phyloP scores from a whole-genome alignment of 169 alveolate genomes.

The Cyclospora cayetanensis region DNA sequence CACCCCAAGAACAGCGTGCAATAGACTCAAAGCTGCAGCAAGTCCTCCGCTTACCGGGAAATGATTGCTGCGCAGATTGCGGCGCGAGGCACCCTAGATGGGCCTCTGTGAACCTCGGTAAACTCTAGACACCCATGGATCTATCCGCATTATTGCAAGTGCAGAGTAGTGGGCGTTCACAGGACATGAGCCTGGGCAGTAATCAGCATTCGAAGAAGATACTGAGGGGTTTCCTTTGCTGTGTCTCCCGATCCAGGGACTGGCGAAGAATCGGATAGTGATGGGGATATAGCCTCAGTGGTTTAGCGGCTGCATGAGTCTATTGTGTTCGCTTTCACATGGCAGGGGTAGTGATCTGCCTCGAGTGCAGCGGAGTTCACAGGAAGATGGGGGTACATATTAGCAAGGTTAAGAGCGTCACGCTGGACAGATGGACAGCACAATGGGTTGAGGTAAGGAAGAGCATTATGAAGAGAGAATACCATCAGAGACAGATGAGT shows the following conservation, averaged over 20 bases:
- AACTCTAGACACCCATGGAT: too few relatives aligned
- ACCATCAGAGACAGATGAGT: too few relatives aligned
- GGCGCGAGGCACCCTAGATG: slow-evolving; percentile 95
- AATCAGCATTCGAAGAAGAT: too few relatives aligned
- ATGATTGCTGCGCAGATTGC: slow-evolving; percentile 94
- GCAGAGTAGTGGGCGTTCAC: too few relatives aligned
- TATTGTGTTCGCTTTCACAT: not conserved
- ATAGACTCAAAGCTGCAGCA: not conserved
- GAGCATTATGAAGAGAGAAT: too few relatives aligned
- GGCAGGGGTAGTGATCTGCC: slow-evolving; percentile 91
- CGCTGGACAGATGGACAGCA: slow-evolving; percentile 90
- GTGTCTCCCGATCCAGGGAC: too few relatives aligned
- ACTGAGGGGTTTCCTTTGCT: too few relatives aligned
- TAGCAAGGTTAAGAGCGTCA: slow-evolving; percentile 93
- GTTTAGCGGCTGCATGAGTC: not conserved
- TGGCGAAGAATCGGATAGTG: too few relatives aligned
- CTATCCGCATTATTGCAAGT: too few relatives aligned
- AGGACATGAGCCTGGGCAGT: too few relatives aligned
- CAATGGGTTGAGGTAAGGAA: slow-evolving; percentile 63
- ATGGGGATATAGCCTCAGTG: too few relatives aligned
- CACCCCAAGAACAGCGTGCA: not conserved
- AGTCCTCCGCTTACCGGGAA: slow-evolving; percentile 32
- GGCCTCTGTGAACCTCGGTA: slow-evolving; percentile 93
- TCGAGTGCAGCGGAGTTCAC: slow-evolving; percentile 97
- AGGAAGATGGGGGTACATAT: slow-evolving; percentile 95